Evolutionary conservation across 805 yeast genomes (phyloP), one percentile per base, ranked within the genome.

Genomic region (Tetrapisispora namnaoensis): DNA sequence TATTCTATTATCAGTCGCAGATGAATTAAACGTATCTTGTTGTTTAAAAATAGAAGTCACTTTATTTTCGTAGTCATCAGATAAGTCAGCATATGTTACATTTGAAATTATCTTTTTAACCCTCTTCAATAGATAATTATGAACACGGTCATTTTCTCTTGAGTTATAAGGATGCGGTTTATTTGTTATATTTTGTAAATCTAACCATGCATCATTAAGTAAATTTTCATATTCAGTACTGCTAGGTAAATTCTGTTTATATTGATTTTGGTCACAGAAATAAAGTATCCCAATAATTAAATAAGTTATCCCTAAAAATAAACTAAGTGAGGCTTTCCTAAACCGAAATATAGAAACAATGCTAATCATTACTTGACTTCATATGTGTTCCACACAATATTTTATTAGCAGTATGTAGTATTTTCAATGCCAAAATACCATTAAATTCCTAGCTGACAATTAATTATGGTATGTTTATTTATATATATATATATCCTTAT

Each of bases 161-260:
- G 95, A 82, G 22, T 80, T 78, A 65, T 84, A 90, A 0, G 96
- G 88, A 66, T 90, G 97, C 47, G 79, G 80, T 27, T 72, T 61
- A 32, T 67, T 58, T 0, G 93, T 83, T 11, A 90, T 81, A 3
- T 67, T 62, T 61, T 88, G 95, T 44, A 90, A 70, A 57, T 83
- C 86, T 2, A 66, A 52, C 96, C 96, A 90, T 2, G 85, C 63
- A 16, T 51, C 49, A 16, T 63, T 62, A 16, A 66, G 50, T 24
- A 62, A 57, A 7, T 59, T 54, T 37, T 67, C 69, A 0, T 75
- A 70, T 36, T 75, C 76, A 46, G 72, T 75, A 14, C 49, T 35
- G 9, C 21, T 39, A 13, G 72, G 51, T 58, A 51, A 22, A 16
- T 45, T 32, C 28, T 46, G 30, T 45, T 54, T 50, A 41, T 58